phyloP scores from a whole-genome alignment of 306 rosid species.

The Ormosia semicastrata region DNA sequence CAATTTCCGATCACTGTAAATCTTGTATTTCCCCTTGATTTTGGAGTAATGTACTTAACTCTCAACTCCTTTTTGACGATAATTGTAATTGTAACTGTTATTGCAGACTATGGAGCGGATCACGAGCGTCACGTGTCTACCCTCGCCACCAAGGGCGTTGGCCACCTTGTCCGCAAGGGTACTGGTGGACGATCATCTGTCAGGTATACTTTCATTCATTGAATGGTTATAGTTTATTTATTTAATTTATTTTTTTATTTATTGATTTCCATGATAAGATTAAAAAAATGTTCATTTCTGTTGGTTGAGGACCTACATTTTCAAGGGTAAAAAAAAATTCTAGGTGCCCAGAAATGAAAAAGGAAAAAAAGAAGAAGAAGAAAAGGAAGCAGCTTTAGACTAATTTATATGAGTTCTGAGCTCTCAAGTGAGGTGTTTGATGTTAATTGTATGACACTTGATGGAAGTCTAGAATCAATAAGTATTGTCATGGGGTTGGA shows the following conservation, averaged over 20 bases:
- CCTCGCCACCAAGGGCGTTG: constrained; percentile 74
- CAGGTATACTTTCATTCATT: constrained; percentile 44
- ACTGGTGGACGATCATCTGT: constrained; percentile 99
- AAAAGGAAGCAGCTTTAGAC: background rate
- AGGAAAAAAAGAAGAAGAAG: background rate
- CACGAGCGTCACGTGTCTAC: constrained; percentile 66
- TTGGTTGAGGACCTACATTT: constrained; percentile 21
- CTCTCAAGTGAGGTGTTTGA: background rate
- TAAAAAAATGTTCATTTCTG: background rate
- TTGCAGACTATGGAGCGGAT: constrained; percentile 66
- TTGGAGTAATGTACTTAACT: background rate
- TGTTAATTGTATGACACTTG: background rate
- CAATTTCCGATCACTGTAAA: constrained; percentile 64
- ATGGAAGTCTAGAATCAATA: background rate
- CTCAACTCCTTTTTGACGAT: background rate
- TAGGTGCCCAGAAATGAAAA: background rate
- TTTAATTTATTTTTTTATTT: background rate
- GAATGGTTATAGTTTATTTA: no score
- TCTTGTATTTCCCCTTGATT: background rate
- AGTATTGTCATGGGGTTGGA: background rate
- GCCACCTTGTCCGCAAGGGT: constrained; percentile 94
- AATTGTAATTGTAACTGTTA: background rate
- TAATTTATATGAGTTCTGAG: background rate
- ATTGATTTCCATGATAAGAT: background rate
- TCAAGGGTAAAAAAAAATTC: background rate